Percentiles rank a stretch among this genome's conserved stretches.
These are phyloP conservation scores for Cryptococcus hybrid DNA, from an alignment of 1,284 basidiomycete genomes.

Conservation along the genomic window DNA sequence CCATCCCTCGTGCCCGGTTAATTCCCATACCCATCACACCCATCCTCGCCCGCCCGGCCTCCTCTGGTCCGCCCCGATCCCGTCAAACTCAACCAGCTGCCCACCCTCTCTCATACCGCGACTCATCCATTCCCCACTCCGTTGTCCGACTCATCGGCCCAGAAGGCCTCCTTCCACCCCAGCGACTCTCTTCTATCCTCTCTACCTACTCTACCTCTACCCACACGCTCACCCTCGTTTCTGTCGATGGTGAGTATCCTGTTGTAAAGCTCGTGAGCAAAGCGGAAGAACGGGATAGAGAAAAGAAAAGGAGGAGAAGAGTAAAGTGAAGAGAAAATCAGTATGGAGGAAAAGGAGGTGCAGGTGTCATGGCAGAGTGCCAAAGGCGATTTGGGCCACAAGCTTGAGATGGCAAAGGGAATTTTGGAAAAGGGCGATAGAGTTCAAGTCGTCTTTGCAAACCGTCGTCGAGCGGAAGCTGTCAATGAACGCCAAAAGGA, in stretches of 20 bases:
- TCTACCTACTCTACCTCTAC: conserved; percentile 17
- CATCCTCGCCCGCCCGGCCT: background rate
- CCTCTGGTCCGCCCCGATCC: background rate
- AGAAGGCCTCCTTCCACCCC: conserved; percentile 18
- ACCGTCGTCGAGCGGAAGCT: conserved; percentile 15
- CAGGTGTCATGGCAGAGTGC: conserved; percentile 45
- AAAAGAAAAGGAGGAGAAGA: conserved; percentile 24
- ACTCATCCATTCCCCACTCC: conserved; percentile 30
- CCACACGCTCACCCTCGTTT: conserved; percentile 24
- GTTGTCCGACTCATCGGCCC: conserved; percentile 38
- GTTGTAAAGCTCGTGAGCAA: conserved; percentile 38
- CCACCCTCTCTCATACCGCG: conserved; percentile 7
- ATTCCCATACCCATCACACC: too few species aligned
- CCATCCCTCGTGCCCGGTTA: too few species aligned
- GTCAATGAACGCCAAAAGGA: conserved; percentile 18
- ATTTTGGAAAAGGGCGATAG: conserved; percentile 43
- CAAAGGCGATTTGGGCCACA: conserved; percentile 39
- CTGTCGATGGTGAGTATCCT: conserved; percentile 19
- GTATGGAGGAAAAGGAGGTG: conserved; percentile 43
- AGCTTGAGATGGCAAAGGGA: conserved; percentile 25
- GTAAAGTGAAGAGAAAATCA: conserved; percentile 22
- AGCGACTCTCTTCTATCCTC: conserved; percentile 18
- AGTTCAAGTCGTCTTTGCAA: conserved; percentile 42
- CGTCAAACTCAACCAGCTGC: background rate
- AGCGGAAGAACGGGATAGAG: conserved; percentile 22